Conservation (phyloP, 805 yeast genomes). For the Metschnikowia noctiluminum region DNA sequence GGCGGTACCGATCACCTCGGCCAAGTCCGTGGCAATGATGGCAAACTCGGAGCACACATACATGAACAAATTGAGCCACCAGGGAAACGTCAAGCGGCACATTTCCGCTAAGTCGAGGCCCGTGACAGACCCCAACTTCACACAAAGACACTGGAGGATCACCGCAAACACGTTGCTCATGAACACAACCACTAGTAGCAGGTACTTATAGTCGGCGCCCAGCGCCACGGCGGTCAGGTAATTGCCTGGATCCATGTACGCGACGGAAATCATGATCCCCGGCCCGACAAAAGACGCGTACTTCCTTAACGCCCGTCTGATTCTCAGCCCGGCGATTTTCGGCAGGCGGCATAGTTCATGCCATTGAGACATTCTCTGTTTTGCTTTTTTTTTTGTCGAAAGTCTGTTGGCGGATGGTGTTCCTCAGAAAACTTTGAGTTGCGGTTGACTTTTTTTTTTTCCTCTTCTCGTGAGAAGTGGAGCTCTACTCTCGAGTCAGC, state of each 20-base stretch:
- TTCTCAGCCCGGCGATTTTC: slow-evolving; percentile 12
- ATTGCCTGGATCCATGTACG: slow-evolving; percentile 94
- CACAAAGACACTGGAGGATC: slow-evolving; percentile 75
- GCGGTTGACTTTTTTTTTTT: no score
- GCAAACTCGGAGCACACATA: slow-evolving; percentile 80
- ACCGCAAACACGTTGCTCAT: slow-evolving; percentile 84
- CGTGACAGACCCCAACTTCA: slow-evolving; percentile 84
- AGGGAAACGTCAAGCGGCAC: slow-evolving; percentile 69
- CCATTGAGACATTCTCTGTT: no score
- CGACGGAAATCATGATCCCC: slow-evolving; percentile 83
- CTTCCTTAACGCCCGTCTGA: slow-evolving; percentile 36
- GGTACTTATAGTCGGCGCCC: slow-evolving; percentile 76
- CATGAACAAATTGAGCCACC: slow-evolving; percentile 57
- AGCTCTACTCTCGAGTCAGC: no score
- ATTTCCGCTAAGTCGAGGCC: slow-evolving; percentile 86
- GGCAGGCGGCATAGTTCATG: background rate
- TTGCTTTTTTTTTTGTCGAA: no score
- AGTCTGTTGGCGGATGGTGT: no score
- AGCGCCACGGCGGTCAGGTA: slow-evolving; percentile 87
- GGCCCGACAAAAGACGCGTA: slow-evolving; percentile 77
- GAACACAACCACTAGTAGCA: slow-evolving; percentile 67
- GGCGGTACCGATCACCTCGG: slow-evolving; percentile 94
- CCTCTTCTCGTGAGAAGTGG: no score
- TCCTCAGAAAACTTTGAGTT: no score
- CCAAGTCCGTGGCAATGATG: slow-evolving; percentile 87